Base-by-base conservation (phyloP, 371 early-diverging fungal genomes). In the Batkoa obscura region DNA sequence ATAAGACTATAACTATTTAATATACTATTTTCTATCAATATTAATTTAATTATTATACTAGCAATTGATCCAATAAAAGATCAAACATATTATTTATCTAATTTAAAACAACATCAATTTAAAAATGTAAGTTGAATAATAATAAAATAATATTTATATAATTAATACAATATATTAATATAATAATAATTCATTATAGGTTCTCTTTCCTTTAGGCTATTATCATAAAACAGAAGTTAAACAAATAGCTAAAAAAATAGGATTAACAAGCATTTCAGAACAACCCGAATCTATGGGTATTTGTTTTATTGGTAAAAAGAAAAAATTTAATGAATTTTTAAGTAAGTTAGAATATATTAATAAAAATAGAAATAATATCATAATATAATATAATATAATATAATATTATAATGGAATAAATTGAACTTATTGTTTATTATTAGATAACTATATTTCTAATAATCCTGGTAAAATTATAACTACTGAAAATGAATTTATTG, bases 201-300 rank as follows among this genome's bases (percentile, higher is more conserved):
- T 78, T 0, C n/a, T 93, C 6, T 95, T 95, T 55, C 96, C 96
- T 0, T 58, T 95, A 6, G 93, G 92, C 1, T 61, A 70, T 15
- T 63, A 86, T 30, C 50, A 51, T 13, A 95, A 95, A 60, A 39
- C 65, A 0, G 66, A 81, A 15, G 87, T 92, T 43, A 84, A 89
- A 50, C 42, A 58, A 2, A 62, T 89, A 31, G 96, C 94, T 0
- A 12, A 58, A 9, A 59, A 71, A 6, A 54, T 73, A 5, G 74
- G 74, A 0, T 69, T 88, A 33, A 64, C 62, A 0, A 43, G 43
- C 4, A 73, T 64, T 2, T 83, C 86, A 0, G 48, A 61, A 6
- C 90, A 90, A 66, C 75, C 74, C 39, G 96, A 95, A 60, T 88
- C 88, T 62, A 89, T 91, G 90, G 96, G 96, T 0, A 88, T 95